Evolutionary conservation across 1,139 yeast genomes (phyloP).

Genomic region (Lodderomyces margitis): DNA sequence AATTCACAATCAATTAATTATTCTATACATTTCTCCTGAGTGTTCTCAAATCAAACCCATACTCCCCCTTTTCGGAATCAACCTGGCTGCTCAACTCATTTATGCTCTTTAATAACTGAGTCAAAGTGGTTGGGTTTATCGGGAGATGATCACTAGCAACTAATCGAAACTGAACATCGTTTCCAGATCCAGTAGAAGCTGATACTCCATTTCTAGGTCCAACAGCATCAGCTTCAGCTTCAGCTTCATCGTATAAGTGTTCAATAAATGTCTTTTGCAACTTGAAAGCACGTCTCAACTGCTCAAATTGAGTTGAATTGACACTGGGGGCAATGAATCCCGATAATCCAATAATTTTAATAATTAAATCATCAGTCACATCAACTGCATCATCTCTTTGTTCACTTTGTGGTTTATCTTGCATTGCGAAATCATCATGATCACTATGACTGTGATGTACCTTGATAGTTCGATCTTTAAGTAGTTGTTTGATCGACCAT

Average conservation of each 20-base stretch:
- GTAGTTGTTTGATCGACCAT: slow-evolving; percentile 30
- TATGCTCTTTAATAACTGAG: slow-evolving; percentile 21
- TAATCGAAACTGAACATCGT: slow-evolving; percentile 32
- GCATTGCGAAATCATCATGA: too few relatives aligned
- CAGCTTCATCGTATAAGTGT: slow-evolving; percentile 32
- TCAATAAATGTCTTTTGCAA: slow-evolving; percentile 47
- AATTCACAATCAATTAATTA: not conserved
- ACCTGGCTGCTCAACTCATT: slow-evolving; percentile 16
- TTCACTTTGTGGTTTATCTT: too few relatives aligned
- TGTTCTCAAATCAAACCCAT: slow-evolving; percentile 1
- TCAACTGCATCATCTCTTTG: not conserved
- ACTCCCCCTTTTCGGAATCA: slow-evolving; percentile 30
- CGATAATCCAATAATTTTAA: slow-evolving; percentile 42
- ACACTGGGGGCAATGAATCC: slow-evolving; percentile 31
- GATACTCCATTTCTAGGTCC: not conserved
- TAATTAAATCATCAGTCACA: slow-evolving; percentile 27
- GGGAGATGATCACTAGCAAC: slow-evolving; percentile 32
- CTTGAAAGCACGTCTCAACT: slow-evolving; percentile 25
- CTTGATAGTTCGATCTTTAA: slow-evolving; percentile 18
- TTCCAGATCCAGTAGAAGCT: slow-evolving; percentile 12
- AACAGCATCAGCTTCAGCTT: not conserved
- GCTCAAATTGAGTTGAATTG: slow-evolving; percentile 6
- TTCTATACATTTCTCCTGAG: not conserved
- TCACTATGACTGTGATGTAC: too few relatives aligned
- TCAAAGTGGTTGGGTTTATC: slow-evolving; percentile 24